Base-by-base conservation (phyloP, 2,329 filamentous ascomycete species). In the Verticillium albo-atrum region DNA sequence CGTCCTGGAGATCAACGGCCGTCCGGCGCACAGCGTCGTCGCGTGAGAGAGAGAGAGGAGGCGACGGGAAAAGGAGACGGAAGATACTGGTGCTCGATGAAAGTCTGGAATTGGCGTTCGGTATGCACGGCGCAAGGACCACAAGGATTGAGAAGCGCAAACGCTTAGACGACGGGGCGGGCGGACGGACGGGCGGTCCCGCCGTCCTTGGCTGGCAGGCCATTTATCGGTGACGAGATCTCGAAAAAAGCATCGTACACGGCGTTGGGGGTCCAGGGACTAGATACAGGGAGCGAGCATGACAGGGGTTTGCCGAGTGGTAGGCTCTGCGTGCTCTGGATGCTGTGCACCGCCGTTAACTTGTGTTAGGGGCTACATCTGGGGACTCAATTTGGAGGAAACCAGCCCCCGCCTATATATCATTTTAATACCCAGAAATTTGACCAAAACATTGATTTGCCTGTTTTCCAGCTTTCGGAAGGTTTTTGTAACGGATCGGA, bases 1-100 rank as follows among this genome's bases (percentile, higher is more conserved):
- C 56, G 63, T 68, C 51, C 67, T 69, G 35, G 63, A 64, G 20
- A 70, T 71, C 52, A 68, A 72, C 55, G 70, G 55, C 65, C 73
- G 35, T 75, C 77, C 10, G 73, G 77, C 3, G 71, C 73, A 76
- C 10, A 72, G 77, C 3, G 71, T 72, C 2, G 73, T 74, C 55
- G 75, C 77, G 62, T 70, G 74, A 50, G 42, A 23, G 42, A n/a
- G 7, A 23, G 42, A n/a, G 42, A 23, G 20, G 42, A 3, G 20
- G 7, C 7, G 42, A n/a, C n/a, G 10, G 20, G 42, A 3, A 12
- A 32, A 14, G 30, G 9, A 32, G 30, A 14, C 30, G 42, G 42
- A 47, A 9, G n/a, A 12, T 7, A 47, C n/a, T 12, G 42, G 42
- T 47, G 42, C 3, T 12, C 20, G 42, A 23, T 12, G 42, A 47